Conservation (phyloP, 805 yeast genomes). For the Candida xiaguanensis region DNA sequence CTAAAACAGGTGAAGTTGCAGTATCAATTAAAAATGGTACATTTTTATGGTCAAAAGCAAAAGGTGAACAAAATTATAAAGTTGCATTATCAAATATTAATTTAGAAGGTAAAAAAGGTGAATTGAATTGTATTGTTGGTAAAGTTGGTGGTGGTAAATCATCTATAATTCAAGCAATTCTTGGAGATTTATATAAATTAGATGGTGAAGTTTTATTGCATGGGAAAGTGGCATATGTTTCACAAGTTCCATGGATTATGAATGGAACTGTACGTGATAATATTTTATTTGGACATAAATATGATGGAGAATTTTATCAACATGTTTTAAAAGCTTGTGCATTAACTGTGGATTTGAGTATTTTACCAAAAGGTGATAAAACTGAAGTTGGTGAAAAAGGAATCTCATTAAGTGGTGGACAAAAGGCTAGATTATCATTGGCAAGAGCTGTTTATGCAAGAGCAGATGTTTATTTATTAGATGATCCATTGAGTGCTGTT, state of each 20-base stretch:
- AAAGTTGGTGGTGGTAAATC: slow-evolving; percentile 90
- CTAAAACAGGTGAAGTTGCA: slow-evolving; percentile 61
- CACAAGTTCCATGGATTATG: slow-evolving; percentile 96
- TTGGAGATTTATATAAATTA: slow-evolving; percentile 78
- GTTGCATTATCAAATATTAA: slow-evolving; percentile 63
- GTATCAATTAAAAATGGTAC: slow-evolving; percentile 63
- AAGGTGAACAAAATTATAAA: slow-evolving; percentile 51
- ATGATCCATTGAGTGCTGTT: slow-evolving; percentile 93
- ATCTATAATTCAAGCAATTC: slow-evolving; percentile 69
- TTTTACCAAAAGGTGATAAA: slow-evolving; percentile 82
- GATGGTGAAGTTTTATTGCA: slow-evolving; percentile 68
- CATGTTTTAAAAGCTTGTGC: slow-evolving; percentile 88
- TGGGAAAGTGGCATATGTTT: slow-evolving; percentile 84
- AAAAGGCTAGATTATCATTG: slow-evolving; percentile 89
- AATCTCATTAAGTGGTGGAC: slow-evolving; percentile 94
- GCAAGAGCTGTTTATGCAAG: slow-evolving; percentile 96
- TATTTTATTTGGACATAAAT: slow-evolving; percentile 83
- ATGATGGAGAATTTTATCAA: slow-evolving; percentile 76
- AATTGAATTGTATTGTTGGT: slow-evolving; percentile 82
- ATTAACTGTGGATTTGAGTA: slow-evolving; percentile 67
- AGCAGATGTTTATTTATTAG: slow-evolving; percentile 86
- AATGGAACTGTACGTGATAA: slow-evolving; percentile 91
- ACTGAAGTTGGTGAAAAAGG: slow-evolving; percentile 98
- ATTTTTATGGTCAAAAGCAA: slow-evolving; percentile 74
- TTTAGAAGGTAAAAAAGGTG: slow-evolving; percentile 66